phyloP scores from a whole-genome alignment of 257 asterid species.

The Solanum paucissectum region DNA sequence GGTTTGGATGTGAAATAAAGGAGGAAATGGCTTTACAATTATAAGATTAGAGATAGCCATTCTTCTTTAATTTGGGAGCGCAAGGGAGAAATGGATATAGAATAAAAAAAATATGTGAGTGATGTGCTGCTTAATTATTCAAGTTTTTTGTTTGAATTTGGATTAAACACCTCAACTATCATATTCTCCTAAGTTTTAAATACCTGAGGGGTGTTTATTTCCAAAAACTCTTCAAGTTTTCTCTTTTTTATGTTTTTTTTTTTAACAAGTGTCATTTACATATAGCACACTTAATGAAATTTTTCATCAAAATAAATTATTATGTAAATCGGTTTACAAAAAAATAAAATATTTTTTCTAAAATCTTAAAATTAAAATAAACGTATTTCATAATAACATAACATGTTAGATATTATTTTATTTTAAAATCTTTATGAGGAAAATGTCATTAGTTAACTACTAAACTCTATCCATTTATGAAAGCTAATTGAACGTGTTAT shows the following conservation, averaged over 20 bases:
- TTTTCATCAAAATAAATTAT: too few species aligned
- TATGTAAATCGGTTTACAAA: too few species aligned
- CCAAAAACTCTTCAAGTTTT: neutral
- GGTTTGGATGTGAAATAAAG: neutral
- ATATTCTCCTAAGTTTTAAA: neutral
- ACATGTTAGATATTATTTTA: neutral
- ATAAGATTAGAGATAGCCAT: slow-evolving; percentile 23
- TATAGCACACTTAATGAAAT: neutral
- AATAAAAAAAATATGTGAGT: neutral
- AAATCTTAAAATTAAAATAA: too few species aligned
- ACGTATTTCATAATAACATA: neutral
- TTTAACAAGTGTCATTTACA: neutral
- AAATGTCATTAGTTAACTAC: too few species aligned
- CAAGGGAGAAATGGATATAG: neutral
- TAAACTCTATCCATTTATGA: too few species aligned
- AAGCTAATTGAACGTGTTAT: too few species aligned
- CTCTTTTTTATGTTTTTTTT: too few species aligned
- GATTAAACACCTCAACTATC: neutral
- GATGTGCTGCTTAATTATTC: neutral
- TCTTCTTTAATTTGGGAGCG: neutral
- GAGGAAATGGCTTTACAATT: slow-evolving; percentile 10
- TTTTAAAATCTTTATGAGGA: too few species aligned
- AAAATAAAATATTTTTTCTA: too few species aligned
- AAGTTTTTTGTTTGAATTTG: neutral
- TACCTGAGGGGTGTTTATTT: neutral